phyloP scores from a whole-genome alignment of 2,329 filamentous ascomycete species.

The Ceratocystis diversiconidia region DNA sequence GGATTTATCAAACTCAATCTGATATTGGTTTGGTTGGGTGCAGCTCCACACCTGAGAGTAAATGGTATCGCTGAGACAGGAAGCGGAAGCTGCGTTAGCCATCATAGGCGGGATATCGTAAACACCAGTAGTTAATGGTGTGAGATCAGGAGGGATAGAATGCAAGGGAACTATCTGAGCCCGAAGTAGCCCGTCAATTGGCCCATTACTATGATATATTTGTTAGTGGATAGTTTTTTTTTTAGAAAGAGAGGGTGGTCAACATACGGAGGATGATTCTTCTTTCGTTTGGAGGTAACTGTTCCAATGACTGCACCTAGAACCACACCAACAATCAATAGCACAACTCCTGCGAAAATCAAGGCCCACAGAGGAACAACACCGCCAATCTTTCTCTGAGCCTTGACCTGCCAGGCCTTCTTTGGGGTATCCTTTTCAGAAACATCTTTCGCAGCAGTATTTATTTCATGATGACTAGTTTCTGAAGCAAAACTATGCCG shows the following conservation, averaged over 20 bases:
- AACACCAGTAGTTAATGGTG: slow-evolving; percentile 39
- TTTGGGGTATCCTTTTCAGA: slow-evolving; percentile 33
- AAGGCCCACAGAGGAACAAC: slow-evolving; percentile 50
- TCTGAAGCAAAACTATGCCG: slow-evolving; percentile 39
- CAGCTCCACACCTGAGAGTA: slow-evolving; percentile 52
- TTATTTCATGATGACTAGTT: slow-evolving; percentile 40
- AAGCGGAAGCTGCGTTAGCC: slow-evolving; percentile 34
- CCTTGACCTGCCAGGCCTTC: slow-evolving; percentile 36
- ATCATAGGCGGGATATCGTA: slow-evolving; percentile 42
- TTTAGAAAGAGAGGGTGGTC: too few relatives aligned
- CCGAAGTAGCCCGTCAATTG: not conserved
- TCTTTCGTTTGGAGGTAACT: slow-evolving; percentile 26
- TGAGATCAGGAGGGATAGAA: slow-evolving; percentile 33
- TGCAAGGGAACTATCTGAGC: slow-evolving; percentile 14
- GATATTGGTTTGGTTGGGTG: slow-evolving; percentile 35
- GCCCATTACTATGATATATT: not conserved
- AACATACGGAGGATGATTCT: slow-evolving; percentile 13
- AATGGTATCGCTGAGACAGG: slow-evolving; percentile 42
- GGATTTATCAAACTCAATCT: slow-evolving; percentile 29
- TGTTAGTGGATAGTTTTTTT: not conserved
- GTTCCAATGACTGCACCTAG: slow-evolving; percentile 44
- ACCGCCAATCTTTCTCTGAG: slow-evolving; percentile 42
- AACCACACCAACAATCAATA: slow-evolving; percentile 40
- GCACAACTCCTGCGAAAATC: slow-evolving; percentile 33
- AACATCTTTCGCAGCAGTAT: slow-evolving; percentile 33